Conservation (phyloP, 352 stramenopile species). For the Phytophthora europaea region DNA sequence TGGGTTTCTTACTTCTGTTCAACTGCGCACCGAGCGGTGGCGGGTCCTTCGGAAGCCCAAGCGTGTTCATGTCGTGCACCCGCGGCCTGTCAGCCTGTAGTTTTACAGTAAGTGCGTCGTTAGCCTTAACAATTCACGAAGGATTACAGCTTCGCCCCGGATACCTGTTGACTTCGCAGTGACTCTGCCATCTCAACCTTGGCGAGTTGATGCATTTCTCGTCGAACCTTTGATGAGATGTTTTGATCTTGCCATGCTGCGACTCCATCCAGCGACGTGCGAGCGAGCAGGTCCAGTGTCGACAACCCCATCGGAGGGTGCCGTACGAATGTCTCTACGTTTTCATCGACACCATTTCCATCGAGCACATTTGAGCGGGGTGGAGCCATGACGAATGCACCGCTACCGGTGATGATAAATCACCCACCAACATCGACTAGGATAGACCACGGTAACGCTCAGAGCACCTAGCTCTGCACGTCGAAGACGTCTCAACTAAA, state of each 20-base stretch:
- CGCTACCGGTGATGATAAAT: neutral
- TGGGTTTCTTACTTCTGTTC: slow-evolving; percentile 16
- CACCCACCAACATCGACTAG: slow-evolving; percentile 1
- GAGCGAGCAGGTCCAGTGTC: slow-evolving; percentile 73
- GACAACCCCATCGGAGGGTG: slow-evolving; percentile 49
- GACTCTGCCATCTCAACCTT: slow-evolving; percentile 24
- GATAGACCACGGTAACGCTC: slow-evolving; percentile 22
- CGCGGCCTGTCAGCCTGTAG: slow-evolving; percentile 19
- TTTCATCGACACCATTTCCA: slow-evolving; percentile 1
- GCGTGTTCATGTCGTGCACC: slow-evolving; percentile 48
- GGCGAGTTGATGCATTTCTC: slow-evolving; percentile 59
- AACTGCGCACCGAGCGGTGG: slow-evolving; percentile 26
- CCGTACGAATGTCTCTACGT: slow-evolving; percentile 37
- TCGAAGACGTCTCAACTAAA: slow-evolving; percentile 23
- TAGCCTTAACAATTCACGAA: neutral
- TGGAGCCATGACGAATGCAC: slow-evolving; percentile 11
- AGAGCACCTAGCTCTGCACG: neutral
- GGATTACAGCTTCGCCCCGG: neutral
- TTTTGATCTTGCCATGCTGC: slow-evolving; percentile 6
- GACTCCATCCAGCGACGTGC: slow-evolving; percentile 24
- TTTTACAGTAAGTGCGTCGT: neutral
- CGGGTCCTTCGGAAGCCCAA: slow-evolving; percentile 45
- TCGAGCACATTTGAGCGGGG: neutral
- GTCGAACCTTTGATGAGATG: slow-evolving; percentile 39
- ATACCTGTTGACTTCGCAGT: slow-evolving; percentile 18